Base-by-base conservation (phyloP, 768 basidiomycete species). In the Lactifluus pinguis region DNA sequence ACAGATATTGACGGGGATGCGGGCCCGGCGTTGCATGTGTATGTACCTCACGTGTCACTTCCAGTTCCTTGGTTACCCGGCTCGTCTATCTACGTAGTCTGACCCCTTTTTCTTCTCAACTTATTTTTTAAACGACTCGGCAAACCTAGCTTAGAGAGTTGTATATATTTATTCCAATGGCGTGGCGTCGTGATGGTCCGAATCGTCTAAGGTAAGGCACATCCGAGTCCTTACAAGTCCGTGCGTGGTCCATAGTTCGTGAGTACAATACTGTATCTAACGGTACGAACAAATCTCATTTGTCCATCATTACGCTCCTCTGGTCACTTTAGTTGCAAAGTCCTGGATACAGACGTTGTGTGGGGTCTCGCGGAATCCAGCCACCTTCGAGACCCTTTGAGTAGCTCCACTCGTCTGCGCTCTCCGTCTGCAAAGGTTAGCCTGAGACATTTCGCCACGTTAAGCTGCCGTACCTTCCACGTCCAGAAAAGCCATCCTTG, bases 401-500 rank as follows among this genome's bases (percentile, higher is more conserved):
- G 69, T 90, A 90, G 67, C 84, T 86, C 86, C 84, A 88, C 63
- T 88, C 84, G 69, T 87, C 84, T 14, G 82, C 83, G 63, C 79
- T 80, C 72, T 89, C 87, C 5, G 81, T 76, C 81, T 84, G 57
- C 3, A 54, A 30, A 41, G 14, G 41, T 34, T 34, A 45, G 14
- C 47, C 10, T 45, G 34, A 25, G 36, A 45, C 14, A 48, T 56
- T 36, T 47, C 36, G 11, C 11, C 4, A 25, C 30, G 2, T 25
- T 5, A 10, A 41, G 39, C 34, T 25, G 65, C 78, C 25, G 29
- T 51, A 83, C 85, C 79, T 88, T 89, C 87, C 87, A 89, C 7
- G 87, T 82, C 86, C 86, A 88, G 65, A 78, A 87, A 4, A 86
- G 75, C 87, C 87, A 89, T 19, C 87, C 86, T 48, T 82, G 78